Conservation (phyloP, 78 protist genomes). For the Dictyostelium intermedium region DNA sequence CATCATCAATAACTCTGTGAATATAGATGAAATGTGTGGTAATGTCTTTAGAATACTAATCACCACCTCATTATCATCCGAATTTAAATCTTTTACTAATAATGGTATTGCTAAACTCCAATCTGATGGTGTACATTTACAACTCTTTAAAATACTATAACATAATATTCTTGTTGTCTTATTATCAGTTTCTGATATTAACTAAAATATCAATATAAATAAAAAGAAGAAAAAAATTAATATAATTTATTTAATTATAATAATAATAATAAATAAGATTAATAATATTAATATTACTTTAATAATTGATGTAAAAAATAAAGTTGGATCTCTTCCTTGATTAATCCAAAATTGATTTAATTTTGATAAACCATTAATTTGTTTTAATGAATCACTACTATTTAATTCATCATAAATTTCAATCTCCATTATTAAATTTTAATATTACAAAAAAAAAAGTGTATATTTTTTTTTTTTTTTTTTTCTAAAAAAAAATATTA, state of each 20-base stretch:
- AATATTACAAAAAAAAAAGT: neutral
- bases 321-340: conserved; percentile 76
- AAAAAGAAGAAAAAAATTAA: neutral
- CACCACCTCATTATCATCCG: conserved; percentile 54
- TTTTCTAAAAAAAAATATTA: neutral
- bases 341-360: conserved; percentile 66
- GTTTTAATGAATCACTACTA: conserved; percentile 65
- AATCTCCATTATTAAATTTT: conserved; percentile 28
- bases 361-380: conserved; percentile 41
- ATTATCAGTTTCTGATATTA: conserved; percentile 56
- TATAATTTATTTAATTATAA: neutral
- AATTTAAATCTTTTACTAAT: conserved; percentile 50
- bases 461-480: neutral
- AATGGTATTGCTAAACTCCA: conserved; percentile 57
- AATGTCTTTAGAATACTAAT: conserved; percentile 32
- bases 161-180: conserved; percentile 65
- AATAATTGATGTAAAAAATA: conserved; percentile 46
- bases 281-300: conserved; percentile 1
- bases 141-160: conserved; percentile 49
- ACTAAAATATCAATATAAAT: neutral
- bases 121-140: conserved; percentile 36
- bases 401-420: conserved; percentile 69
- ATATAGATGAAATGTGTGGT: conserved; percentile 37
- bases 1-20: conserved; percentile 52
- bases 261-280: neutral